Conservation (phyloP, 805 yeast genomes). For the Starmerella scarabaei region DNA sequence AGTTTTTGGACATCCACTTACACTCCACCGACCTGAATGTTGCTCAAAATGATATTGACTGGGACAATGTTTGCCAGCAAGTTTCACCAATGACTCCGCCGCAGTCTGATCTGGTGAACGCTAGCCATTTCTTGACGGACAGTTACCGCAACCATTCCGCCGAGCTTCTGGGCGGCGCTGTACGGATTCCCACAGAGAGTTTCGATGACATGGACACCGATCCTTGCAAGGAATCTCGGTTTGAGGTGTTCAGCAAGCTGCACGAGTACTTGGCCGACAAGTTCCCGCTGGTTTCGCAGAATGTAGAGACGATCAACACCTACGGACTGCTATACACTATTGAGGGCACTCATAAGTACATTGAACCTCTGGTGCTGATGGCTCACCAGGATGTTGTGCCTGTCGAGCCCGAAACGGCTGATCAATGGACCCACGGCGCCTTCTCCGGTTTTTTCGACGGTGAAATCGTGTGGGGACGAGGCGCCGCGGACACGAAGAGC, state of each 20-base stretch:
- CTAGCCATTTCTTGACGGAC: constrained; percentile 9
- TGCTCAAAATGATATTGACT: too few relatives aligned
- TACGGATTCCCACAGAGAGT: constrained; percentile 51
- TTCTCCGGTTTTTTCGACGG: constrained; percentile 59
- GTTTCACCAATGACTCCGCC: constrained; percentile 10
- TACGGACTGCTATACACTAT: constrained; percentile 53
- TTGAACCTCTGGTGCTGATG: constrained; percentile 55
- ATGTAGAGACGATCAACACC: constrained; percentile 43
- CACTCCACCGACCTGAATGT: too few relatives aligned
- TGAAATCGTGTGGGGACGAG: constrained; percentile 58
- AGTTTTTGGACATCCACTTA: too few relatives aligned
- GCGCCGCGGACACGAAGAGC: constrained; percentile 64
- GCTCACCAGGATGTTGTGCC: constrained; percentile 82
- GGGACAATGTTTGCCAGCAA: too few relatives aligned
- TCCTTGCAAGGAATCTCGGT: constrained; percentile 40
- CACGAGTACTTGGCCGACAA: constrained; percentile 40
- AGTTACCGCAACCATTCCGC: constrained; percentile 13
- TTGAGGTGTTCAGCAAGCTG: constrained; percentile 37
- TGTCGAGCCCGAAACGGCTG: constrained; percentile 42
- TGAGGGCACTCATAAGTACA: constrained; percentile 37
- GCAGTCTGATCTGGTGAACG: not conserved
- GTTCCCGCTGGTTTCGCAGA: constrained; percentile 41
- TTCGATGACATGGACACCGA: constrained; percentile 38
- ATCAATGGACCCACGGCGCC: constrained; percentile 56
- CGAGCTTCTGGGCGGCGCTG: constrained; percentile 33